Evolutionary conservation across 805 yeast genomes (phyloP).

Genomic region (Candida ortonii): DNA sequence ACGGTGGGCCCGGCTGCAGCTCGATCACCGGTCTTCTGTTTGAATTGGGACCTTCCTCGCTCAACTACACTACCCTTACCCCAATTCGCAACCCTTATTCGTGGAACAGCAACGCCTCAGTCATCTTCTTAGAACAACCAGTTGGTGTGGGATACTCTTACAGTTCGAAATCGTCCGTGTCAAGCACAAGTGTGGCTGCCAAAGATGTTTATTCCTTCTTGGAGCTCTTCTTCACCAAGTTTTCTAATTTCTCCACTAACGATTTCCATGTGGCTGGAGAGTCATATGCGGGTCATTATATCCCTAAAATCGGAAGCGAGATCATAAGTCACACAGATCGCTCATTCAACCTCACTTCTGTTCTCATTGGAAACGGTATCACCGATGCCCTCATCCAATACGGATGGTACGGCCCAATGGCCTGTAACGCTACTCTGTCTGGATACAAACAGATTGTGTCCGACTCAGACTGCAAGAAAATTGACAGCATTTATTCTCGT

Average conservation of each 20-base stretch:
- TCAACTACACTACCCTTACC: conserved; percentile 51
- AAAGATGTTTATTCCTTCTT: conserved; percentile 77
- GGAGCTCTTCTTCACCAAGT: conserved; percentile 74
- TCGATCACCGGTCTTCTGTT: conserved; percentile 83
- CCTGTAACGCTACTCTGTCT: conserved; percentile 75
- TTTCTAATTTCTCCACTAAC: conserved; percentile 50
- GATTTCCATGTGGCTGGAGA: conserved; percentile 91
- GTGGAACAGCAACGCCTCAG: conserved; percentile 84
- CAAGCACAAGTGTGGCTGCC: conserved; percentile 78
- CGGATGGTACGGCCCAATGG: conserved; percentile 84
- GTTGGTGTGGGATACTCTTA: conserved; percentile 80
- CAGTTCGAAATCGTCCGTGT: conserved; percentile 44
- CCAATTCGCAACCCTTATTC: conserved; percentile 72
- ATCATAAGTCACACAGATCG: conserved; percentile 61
- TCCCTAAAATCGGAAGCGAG: conserved; percentile 84
- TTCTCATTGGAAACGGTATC: conserved; percentile 87
- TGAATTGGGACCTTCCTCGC: conserved; percentile 80
- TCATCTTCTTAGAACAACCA: conserved; percentile 85
- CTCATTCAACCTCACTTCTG: conserved; percentile 65
- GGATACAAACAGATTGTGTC: conserved; percentile 72
- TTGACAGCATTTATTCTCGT: conserved; percentile 68
- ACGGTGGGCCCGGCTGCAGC: conserved; percentile 95
- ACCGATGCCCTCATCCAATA: conserved; percentile 83
- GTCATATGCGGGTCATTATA: conserved; percentile 91
- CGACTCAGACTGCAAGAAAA: conserved; percentile 74